Conservation (phyloP, 208 protist genomes). For the Angomonas deanei region DNA sequence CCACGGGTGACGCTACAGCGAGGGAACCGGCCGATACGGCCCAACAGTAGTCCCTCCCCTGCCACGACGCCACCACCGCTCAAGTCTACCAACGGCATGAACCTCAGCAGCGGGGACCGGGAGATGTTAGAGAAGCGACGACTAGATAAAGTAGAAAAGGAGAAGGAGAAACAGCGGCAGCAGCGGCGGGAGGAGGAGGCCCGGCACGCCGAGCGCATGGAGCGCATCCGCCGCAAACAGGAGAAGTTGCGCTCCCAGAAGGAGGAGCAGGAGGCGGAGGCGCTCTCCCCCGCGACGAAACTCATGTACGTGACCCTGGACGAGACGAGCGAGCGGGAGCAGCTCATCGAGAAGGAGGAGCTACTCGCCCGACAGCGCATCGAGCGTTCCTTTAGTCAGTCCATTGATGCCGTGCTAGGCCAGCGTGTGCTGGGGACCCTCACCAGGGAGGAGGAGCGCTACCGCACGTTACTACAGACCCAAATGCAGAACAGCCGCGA, state of each 20-base stretch:
- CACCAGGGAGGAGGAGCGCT: conserved; percentile 13
- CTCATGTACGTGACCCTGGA: conserved; percentile 20
- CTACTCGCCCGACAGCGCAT: conserved; percentile 37
- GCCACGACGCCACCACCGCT: conserved; percentile 2
- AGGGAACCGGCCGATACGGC: not conserved
- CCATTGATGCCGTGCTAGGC: conserved; percentile 19
- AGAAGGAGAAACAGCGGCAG: conserved; percentile 18
- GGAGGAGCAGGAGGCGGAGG: conserved; percentile 1
- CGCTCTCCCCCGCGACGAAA: conserved; percentile 6
- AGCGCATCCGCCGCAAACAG: not conserved
- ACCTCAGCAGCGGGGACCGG: conserved; percentile 9
- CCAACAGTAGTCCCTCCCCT: too few relatives aligned
- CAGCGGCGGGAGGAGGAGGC: conserved; percentile 22
- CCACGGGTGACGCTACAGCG: not conserved
- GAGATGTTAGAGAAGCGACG: conserved; percentile 25
- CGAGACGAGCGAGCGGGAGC: conserved; percentile 47
- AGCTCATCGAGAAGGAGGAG: conserved; percentile 60
- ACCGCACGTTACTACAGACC: not conserved
- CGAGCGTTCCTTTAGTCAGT: conserved; percentile 14
- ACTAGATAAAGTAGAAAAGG: conserved; percentile 14
- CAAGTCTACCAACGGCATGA: not conserved
- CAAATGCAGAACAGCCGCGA: too few relatives aligned
- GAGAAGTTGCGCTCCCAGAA: conserved; percentile 3
- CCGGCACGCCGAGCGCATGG: conserved; percentile 13
- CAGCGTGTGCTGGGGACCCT: conserved; percentile 9